A percentile compares a stretch with the other conserved stretches of the same genome.
Evolutionary conservation across 352 stramenopile genomes (phyloP).

Genomic region (Discostella stelligera): DNA sequence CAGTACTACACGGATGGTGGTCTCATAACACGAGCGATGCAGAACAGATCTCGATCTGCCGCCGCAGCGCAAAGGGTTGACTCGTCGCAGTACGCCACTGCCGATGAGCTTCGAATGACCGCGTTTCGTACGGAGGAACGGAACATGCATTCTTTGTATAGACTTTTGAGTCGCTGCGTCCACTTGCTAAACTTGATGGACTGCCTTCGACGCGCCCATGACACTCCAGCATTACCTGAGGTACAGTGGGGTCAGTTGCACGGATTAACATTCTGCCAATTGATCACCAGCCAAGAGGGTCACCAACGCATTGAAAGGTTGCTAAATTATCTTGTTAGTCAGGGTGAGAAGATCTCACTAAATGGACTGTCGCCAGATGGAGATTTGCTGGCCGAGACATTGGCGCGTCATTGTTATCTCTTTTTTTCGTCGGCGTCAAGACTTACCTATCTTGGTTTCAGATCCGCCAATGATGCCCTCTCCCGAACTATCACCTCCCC

Average conservation of each 20-base stretch:
- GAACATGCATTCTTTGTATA: constrained; percentile 80
- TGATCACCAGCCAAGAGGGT: constrained; percentile 63
- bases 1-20: constrained; percentile 13
- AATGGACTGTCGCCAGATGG: constrained; percentile 51
- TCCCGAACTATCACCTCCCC: constrained; percentile 29
- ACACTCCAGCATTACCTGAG: constrained; percentile 58
- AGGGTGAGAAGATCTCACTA: constrained; percentile 33
- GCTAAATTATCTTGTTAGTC: constrained; percentile 73
- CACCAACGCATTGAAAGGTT: constrained; percentile 76
- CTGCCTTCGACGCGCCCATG: constrained; percentile 66
- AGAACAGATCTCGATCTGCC: constrained; percentile 53
- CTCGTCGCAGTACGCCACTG: constrained; percentile 25
- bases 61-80: constrained; percentile 20
- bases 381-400: constrained; percentile 63
- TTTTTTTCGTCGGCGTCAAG: constrained; percentile 78
- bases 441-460: constrained; percentile 79
- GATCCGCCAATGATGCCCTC: constrained; percentile 63
- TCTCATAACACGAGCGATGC: constrained; percentile 58
- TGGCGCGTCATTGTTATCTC: constrained; percentile 79
- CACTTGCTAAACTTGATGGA: constrained; percentile 74
- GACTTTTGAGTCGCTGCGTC: constrained; percentile 67
- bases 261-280: constrained; percentile 67
- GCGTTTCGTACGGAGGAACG: constrained; percentile 66
- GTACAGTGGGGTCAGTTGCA: constrained; percentile 81
- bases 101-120: constrained; percentile 48